Evolutionary conservation across 495 filamentous ascomycete species (phyloP).

Genomic region (Trichoderma gamsii): DNA sequence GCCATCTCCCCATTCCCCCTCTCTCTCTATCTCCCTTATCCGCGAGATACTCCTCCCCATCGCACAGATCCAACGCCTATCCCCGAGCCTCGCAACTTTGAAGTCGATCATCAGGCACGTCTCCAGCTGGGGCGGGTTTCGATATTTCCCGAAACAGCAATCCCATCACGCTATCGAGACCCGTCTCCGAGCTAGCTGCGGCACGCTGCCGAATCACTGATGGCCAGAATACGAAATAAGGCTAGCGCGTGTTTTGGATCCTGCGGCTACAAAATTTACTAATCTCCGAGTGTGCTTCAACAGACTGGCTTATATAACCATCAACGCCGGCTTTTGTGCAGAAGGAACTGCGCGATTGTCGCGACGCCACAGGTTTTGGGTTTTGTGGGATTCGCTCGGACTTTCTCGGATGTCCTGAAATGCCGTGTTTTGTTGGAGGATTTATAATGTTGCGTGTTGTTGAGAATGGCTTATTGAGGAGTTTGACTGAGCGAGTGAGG

Average conservation of each 20-base stretch:
- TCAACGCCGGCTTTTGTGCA: neutral
- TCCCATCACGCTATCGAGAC: neutral
- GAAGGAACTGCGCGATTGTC: neutral
- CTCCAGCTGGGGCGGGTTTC: neutral
- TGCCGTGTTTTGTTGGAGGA: neutral
- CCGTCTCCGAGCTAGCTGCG: neutral
- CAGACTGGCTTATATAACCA: neutral
- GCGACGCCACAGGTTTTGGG: neutral
- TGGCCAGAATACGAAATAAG: neutral
- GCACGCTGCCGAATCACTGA: neutral
- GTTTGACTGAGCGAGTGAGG: neutral
- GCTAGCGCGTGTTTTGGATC: neutral
- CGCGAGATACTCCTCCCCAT: neutral
- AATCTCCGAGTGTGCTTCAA: constrained; percentile 3
- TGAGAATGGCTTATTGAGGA: neutral
- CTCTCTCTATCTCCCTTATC: neutral
- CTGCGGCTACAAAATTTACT: neutral
- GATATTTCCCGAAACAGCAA: neutral
- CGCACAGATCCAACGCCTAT: neutral
- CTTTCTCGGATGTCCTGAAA: constrained; percentile 6
- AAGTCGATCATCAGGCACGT: neutral
- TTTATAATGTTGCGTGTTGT: neutral
- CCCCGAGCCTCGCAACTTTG: neutral
- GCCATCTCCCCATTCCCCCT: neutral
- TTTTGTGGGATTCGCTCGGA: neutral